phyloP scores from a whole-genome alignment of 192 early-diverging fungal genomes.

The Globomyces pollinis-pini region DNA sequence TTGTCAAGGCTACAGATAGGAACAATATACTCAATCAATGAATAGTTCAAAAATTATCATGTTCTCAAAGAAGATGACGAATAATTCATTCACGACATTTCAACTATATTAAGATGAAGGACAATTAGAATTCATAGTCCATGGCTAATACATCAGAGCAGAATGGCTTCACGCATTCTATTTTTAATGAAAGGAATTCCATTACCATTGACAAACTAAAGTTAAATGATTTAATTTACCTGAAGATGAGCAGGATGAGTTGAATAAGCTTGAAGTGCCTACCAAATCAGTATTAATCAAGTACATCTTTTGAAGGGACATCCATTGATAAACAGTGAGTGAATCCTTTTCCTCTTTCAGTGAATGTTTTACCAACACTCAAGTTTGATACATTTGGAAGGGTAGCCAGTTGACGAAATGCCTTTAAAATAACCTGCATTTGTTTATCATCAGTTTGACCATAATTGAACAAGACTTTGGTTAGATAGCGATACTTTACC shows the following conservation, averaged over 20 bases:
- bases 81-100: no score
- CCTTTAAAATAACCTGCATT: no score
- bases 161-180: constrained; percentile 2
- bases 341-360: background rate
- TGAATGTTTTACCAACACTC: constrained; percentile 6
- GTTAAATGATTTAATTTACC: background rate
- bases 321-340: constrained; percentile 6
- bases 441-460: no score
- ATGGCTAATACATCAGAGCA: background rate
- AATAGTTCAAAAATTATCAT: no score
- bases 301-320: background rate
- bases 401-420: no score
- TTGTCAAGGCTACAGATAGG: no score
- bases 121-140: constrained; percentile 9
- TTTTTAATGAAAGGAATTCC: background rate
- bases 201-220: background rate
- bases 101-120: no score
- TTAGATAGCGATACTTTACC: no score
- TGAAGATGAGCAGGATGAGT: constrained; percentile 4
- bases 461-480: no score
- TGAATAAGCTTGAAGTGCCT: constrained; percentile 1
- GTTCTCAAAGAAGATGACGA: no score
- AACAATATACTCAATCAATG: no score
- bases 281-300: background rate
- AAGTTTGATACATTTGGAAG: no score